Conservation (phyloP, 2,329 filamentous ascomycete genomes). For the Colletotrichum kahawae region DNA sequence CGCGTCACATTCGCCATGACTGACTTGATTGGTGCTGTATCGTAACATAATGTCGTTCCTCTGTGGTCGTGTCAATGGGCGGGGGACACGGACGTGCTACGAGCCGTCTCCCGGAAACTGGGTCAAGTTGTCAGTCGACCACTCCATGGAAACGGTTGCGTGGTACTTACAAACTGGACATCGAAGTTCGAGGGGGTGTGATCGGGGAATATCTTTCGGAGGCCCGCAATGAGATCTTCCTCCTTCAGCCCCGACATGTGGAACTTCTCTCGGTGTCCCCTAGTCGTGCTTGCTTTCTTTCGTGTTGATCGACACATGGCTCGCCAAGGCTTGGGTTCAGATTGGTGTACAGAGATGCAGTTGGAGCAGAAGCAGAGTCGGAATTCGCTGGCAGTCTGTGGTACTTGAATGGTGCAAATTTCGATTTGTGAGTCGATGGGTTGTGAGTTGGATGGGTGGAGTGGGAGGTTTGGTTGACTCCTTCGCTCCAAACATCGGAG, state of each 20-base stretch:
- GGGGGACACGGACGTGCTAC: neutral
- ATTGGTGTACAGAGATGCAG: neutral
- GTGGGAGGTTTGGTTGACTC: neutral
- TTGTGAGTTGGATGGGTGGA: neutral
- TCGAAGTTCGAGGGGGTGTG: neutral
- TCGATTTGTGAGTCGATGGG: neutral
- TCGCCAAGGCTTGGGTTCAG: neutral
- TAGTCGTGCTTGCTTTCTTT: neutral
- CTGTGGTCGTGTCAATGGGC: neutral
- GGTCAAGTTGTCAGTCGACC: neutral
- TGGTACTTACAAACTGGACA: neutral
- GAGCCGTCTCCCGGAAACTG: neutral
- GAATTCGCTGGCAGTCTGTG: neutral
- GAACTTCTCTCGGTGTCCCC: neutral
- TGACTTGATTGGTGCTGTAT: neutral
- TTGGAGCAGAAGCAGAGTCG: neutral
- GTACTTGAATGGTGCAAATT: neutral
- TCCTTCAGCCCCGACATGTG: neutral
- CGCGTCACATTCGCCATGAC: neutral
- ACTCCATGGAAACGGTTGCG: neutral
- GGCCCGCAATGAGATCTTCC: neutral
- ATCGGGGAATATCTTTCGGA: neutral
- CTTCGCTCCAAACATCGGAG: neutral
- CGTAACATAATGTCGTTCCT: neutral
- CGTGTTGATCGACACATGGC: neutral